A percentile compares a stretch with the other conserved stretches of the same genome.
Conservation (phyloP, 2,329 filamentous ascomycete species). For the Drechslera avenae region DNA sequence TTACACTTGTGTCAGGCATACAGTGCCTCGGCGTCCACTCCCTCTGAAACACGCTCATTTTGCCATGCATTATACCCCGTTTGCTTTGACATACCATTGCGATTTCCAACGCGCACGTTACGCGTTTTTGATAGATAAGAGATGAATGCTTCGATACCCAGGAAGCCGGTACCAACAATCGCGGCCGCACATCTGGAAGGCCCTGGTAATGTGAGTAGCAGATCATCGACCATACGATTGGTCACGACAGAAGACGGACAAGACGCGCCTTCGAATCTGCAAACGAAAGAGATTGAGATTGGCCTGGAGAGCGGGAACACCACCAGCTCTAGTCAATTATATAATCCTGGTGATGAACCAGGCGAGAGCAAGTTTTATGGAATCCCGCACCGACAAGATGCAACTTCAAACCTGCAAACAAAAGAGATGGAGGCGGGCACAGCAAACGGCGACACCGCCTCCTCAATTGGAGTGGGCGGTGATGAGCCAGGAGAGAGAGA, state of each 20-base stretch:
- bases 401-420: background rate
- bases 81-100: conserved; percentile 17
- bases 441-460: background rate
- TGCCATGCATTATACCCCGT: conserved; percentile 4
- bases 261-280: conserved; percentile 1
- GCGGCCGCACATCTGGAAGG: conserved; percentile 23
- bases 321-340: no score
- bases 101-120: conserved; percentile 4
- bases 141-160: conserved; percentile 30
- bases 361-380: no score
- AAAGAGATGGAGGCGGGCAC: background rate
- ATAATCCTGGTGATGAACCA: no score
- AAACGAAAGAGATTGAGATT: conserved; percentile 3
- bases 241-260: conserved; percentile 19
- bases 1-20: conserved; percentile 21
- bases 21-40: conserved; percentile 8
- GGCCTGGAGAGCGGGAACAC: background rate
- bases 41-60: conserved; percentile 7
- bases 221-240: conserved; percentile 16
- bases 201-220: no score
- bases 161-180: conserved; percentile 31
- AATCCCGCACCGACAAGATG: conserved; percentile 2
- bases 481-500: background rate
- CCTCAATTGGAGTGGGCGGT: background rate
- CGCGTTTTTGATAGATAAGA: conserved; percentile 14